Evolutionary conservation across 192 early-diverging fungal species (phyloP), one percentile per base, ranked within the genome.

Genomic region (Gigaspora rosea): DNA sequence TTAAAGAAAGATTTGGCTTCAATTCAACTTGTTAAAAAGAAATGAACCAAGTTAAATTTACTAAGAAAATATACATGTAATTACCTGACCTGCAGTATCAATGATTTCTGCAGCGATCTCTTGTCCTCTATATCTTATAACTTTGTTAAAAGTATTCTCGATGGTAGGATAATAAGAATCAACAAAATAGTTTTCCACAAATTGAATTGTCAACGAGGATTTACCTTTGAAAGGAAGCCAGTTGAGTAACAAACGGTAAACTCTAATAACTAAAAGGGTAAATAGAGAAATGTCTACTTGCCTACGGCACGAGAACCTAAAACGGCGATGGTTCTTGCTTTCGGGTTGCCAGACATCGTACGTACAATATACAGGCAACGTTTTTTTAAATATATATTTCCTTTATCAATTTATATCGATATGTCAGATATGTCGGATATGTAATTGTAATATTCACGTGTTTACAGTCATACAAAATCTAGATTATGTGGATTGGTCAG

Each of bases 141-240:
- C 90, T 83, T 97, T 97, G 20, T 87, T 94, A 81, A 95, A 92
- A 32, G 93, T 94, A 78, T 92, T 95, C 82, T 94, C 95, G 75
- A 99, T 96, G 20, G 97, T 99, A 20, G 97, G 97, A 77, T 96
- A 95, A 80, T 99, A 98, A 62, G 90, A 90, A 57, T 95, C 95
- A 46, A 90, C 91, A 84, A 95, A 98, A 66, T 95, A 93, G 76
- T 93, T 91, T 67, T 96, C 94, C 46, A 95, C 91, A 80, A 97
- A 99, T 83, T 97, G 94, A 75, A 95, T 90, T 35, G 94, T 95
- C 58, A 96, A 88, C 7, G 95, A 94, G 6, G 95, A 97, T 87
- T 96, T 95, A 51, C 91, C 91, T 88, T 69, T 16, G 27, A 12
- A 48, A 52, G 74, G 27, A 68, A 50, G 5, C 18, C 81, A 81